Base-by-base conservation (phyloP, 1,284 basidiomycete genomes). In the Phenoliferia sp. region DNA sequence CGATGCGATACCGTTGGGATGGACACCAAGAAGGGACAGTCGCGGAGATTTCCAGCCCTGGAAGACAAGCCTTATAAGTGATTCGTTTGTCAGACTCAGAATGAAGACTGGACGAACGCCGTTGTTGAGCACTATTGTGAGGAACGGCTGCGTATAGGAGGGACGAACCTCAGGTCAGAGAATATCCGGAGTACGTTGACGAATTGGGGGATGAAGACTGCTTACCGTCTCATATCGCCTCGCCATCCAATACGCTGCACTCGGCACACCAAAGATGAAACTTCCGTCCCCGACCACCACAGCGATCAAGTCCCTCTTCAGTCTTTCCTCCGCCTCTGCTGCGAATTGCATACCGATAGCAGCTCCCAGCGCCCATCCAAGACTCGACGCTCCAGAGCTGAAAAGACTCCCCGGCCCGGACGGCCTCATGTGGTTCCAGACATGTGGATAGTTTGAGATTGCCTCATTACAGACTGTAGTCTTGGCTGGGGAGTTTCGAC, bases 81-180 rank as follows among this genome's bases (percentile, higher is more conserved):
- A 22, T 61, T 60, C 54, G 31, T 39, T 34, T 63, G 55, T 35
- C n/a, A 33, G 59, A 26, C 32, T 65, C 28, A 28, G 32, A 39
- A 29, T 7, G 2, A 60, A 32, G 35, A 12, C 17, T 17, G n/a
- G 29, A 52, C 60, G 26, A 28, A 55, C 86, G 2, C 87, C 87
- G 65, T 89, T 89, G 75, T 88, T 88, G 33, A 89, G 77, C 0
- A 89, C 80, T 68, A 89, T 80, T 0, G 87, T 88, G 31, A 89
- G 77, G 79, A 87, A 88, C 0, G 88, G 88, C 87, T 88, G 68
- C 5, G 31, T 22, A 10, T n/a, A n/a, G n/a, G n/a, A n/a, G n/a
- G n/a, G n/a, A n/a, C n/a, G n/a, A n/a, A n/a, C n/a, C n/a, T n/a
- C n/a, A n/a, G n/a, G n/a, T n/a, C n/a, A n/a, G 26, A 26, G 31